phyloP scores from a whole-genome alignment of 257 asterid species.

The Craterostigma plantagineum region DNA sequence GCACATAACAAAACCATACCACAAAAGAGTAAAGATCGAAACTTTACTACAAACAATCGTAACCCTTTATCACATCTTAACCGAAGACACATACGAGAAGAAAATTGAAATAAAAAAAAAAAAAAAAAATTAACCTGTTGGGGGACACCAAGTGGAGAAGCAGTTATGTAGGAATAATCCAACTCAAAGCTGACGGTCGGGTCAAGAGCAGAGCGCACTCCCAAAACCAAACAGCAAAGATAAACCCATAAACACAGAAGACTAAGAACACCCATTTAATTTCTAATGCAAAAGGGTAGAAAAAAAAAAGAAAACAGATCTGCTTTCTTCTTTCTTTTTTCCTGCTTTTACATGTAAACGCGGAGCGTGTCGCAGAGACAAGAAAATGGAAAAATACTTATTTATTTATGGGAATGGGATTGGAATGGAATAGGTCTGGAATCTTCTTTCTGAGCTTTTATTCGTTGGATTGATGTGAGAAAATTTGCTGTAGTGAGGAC shows the following conservation, averaged over 20 bases:
- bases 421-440: no score
- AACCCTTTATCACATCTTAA: not conserved
- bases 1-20: no score
- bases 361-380: no score
- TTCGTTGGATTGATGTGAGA: no score
- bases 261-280: constrained; percentile 12
- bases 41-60: not conserved
- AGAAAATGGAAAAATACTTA: no score
- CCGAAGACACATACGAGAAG: not conserved
- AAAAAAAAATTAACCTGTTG: constrained; percentile 56
- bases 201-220: constrained; percentile 38
- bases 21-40: not conserved
- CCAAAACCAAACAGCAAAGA: constrained; percentile 18
- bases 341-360: no score
- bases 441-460: no score
- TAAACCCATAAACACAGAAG: constrained; percentile 12
- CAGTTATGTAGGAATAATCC: constrained; percentile 58
- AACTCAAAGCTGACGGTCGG: constrained; percentile 46
- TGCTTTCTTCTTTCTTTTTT: no score
- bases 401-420: no score
- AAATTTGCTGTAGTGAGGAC: no score
- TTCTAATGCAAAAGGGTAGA: no score
- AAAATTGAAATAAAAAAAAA: not conserved
- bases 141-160: constrained; percentile 87
- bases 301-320: no score